Evolutionary conservation across 2,329 filamentous ascomycete genomes (phyloP).

Genomic region (Sclerotinia minor): DNA sequence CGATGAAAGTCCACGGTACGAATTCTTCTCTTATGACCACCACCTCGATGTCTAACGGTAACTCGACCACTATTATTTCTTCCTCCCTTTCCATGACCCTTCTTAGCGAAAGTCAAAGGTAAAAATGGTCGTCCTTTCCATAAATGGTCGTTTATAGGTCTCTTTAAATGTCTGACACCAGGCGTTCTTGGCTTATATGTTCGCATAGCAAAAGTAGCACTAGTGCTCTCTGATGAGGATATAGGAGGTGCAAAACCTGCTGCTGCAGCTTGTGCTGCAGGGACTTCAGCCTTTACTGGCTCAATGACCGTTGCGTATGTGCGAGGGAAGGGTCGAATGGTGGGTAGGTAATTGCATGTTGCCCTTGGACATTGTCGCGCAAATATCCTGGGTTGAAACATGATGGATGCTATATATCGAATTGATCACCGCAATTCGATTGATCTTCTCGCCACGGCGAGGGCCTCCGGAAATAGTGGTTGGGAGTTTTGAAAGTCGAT

Average conservation of each 20-base stretch:
- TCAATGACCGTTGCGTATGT: conserved; percentile 53
- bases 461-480: conserved; percentile 15
- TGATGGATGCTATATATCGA: conserved; percentile 40
- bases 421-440: conserved; percentile 20
- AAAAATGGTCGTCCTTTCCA: conserved; percentile 89
- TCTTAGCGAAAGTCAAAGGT: conserved; percentile 85
- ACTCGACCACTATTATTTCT: conserved; percentile 84
- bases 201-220: conserved; percentile 54
- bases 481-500: conserved; percentile 12
- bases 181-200: conserved; percentile 94
- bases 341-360: conserved; percentile 51
- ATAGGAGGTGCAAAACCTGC: conserved; percentile 49
- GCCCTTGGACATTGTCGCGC: conserved; percentile 47
- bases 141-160: conserved; percentile 92
- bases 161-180: conserved; percentile 84
- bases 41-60: conserved; percentile 88
- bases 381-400: conserved; percentile 68
- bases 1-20: conserved; percentile 87
- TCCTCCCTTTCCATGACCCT: conserved; percentile 89
- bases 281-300: conserved; percentile 42
- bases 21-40: conserved; percentile 89
- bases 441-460: conserved; percentile 27
- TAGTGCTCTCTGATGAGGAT: conserved; percentile 44
- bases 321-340: conserved; percentile 47
- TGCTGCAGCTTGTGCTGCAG: conserved; percentile 43